A percentile compares a stretch with the other conserved stretches of the same genome.
These are phyloP conservation scores for Corylus americana DNA, from an alignment of 306 rosid species.

Conservation along the genomic window DNA sequence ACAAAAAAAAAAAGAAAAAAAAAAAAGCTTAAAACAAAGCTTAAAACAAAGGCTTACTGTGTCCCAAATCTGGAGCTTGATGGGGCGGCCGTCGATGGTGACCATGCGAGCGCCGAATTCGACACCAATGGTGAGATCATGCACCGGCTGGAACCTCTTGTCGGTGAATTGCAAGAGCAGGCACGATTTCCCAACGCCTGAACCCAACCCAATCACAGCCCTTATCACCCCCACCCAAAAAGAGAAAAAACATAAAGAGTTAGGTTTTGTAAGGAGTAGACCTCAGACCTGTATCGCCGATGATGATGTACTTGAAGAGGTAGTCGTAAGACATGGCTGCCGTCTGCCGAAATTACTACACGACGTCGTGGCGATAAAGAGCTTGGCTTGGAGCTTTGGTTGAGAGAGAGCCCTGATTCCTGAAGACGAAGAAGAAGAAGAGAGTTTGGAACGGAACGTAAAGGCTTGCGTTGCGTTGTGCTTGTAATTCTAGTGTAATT, in stretches of 20 bases:
- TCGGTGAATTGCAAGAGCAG: conserved; percentile 93
- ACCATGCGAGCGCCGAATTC: conserved; percentile 99
- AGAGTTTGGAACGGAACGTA: not conserved
- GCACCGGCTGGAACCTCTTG: conserved; percentile 95
- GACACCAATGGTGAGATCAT: conserved; percentile 96
- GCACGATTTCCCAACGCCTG: conserved; percentile 97
- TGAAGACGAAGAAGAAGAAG: not conserved
- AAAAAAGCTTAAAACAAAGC: not conserved
- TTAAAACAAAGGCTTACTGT: conserved; percentile 50
- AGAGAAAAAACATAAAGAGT: not conserved
- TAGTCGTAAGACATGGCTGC: conserved; percentile 83
- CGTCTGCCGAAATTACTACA: not conserved
- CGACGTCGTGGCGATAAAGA: conserved; percentile 28
- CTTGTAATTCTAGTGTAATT: not conserved
- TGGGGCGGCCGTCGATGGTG: conserved; percentile 72
- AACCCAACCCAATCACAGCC: conserved; percentile 24
- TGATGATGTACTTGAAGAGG: conserved; percentile 97
- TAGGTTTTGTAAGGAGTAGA: conserved; percentile 26
- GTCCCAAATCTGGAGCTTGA: conserved; percentile 99
- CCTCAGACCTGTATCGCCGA: conserved; percentile 97
- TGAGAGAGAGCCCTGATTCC: no score
- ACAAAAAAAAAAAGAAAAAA: no score
- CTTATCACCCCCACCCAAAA: not conserved
- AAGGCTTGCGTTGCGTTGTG: not conserved
- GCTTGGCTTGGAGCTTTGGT: not conserved